Base-by-base conservation (phyloP, 2,329 filamentous ascomycete species). In the Pyrenochaeta sp. region DNA sequence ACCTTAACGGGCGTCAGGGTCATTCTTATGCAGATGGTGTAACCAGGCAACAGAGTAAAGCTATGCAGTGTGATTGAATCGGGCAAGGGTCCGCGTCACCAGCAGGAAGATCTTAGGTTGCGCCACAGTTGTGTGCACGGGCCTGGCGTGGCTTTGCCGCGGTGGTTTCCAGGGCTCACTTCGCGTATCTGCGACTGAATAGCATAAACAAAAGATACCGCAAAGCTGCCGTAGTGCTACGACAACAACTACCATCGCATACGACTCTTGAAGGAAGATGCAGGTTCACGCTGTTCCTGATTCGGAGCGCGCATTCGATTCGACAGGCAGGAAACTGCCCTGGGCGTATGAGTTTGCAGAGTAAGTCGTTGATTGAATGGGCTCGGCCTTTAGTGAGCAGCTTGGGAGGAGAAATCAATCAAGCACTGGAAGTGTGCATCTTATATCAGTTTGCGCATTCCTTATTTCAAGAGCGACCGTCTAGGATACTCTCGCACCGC, bases 241-340 rank as follows among this genome's bases (percentile, higher is more conserved):
- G 41, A 17, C 49, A 46, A 49, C 40, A 20, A 37, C 45, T 17
- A 43, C 45, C 32, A 42, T 39, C 18, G 36, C 20, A 14, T 23
- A 11, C 18, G 21, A 23, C 21, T 11, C 7, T 3, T 14, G 14
- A 15, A 6, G 2, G 12, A 77, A 76, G 50, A 88, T 88, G 83
- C 86, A 89, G 73, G 85, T 88, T 45, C 86, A 89, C 72, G 84
- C 84, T 29, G 86, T 89, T 10, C 85, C 86, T 30, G 83, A 84
- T 48, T 81, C 84, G 62, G 86, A 88, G 73, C 83, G 85, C 66
- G 85, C 84, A 29, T 78, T 80, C 65, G 85, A 87, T 66, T 80
- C 82, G 47, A 81, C 82, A 43, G 85, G 86, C 44, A 82, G 84
- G 63, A 77, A 79, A 48, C 69, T 89, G 44, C 86, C 86, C n/a